phyloP scores from a whole-genome alignment of 1,284 basidiomycete species.

The Sanghuangporus sanghuang region DNA sequence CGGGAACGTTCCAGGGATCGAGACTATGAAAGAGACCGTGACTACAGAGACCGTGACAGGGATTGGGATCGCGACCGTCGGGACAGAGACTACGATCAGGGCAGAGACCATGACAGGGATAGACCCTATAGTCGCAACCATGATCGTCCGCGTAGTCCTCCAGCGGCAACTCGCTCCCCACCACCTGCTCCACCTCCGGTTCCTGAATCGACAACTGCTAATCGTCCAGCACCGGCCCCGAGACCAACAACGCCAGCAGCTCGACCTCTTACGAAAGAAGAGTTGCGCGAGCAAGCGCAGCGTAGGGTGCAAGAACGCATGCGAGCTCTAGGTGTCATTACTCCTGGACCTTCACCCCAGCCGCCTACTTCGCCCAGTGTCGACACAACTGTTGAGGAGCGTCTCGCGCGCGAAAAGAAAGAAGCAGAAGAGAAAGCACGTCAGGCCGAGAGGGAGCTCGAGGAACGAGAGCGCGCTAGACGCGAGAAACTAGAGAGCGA shows the following conservation, averaged over 20 bases:
- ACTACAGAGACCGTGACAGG: conserved; percentile 23
- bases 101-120: conserved; percentile 24
- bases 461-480: conserved; percentile 67
- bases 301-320: conserved; percentile 84
- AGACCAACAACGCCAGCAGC: conserved; percentile 50
- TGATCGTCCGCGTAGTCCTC: conserved; percentile 47
- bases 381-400: conserved; percentile 77
- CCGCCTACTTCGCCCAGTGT: conserved; percentile 32
- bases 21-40: conserved; percentile 35
- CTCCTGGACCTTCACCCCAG: conserved; percentile 40
- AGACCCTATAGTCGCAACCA: conserved; percentile 29
- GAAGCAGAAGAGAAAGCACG: conserved; percentile 81
- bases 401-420: conserved; percentile 77
- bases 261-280: conserved; percentile 82
- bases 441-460: conserved; percentile 71
- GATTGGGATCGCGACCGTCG: conserved; percentile 26
- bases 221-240: conserved; percentile 42
- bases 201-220: conserved; percentile 26
- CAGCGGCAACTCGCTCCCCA: conserved; percentile 45
- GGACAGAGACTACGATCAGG: conserved; percentile 23
- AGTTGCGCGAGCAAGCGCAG: conserved; percentile 82
- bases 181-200: conserved; percentile 41
- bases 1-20: conserved; percentile 29
- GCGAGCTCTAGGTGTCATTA: conserved; percentile 76
- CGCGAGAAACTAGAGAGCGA: conserved; percentile 65